phyloP scores from a whole-genome alignment of 306 rosid species.

The cucumber (Cucumis sativus) region Cucumber_9930_V3 NC_026657.2:32225001-32225500 shows the following conservation, averaged over 20 bases:
- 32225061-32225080: constrained; percentile 47
- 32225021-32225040: constrained; percentile 66
- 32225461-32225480: not conserved
- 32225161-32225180: constrained; percentile 20
- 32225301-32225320: constrained; percentile 46
- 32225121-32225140: constrained; percentile 40
- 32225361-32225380: not conserved
- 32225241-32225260: constrained; percentile 55
- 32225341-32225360: constrained; percentile 20
- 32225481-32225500: not conserved
- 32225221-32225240: constrained; percentile 47
- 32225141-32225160: constrained; percentile 32
- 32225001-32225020: constrained; percentile 43
- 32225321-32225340: constrained; percentile 66
- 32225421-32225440: not conserved
- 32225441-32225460: not conserved
- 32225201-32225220: constrained; percentile 26
- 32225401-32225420: not conserved
- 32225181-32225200: constrained; percentile 15
- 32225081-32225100: constrained; percentile 78
- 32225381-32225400: not conserved
- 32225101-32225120: constrained; percentile 54
- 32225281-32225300: constrained; percentile 84
- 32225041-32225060: constrained; percentile 48
- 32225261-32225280: constrained; percentile 86